Base-by-base conservation (phyloP, 305 asterid genomes). In the Fraxinus greggii region DNA sequence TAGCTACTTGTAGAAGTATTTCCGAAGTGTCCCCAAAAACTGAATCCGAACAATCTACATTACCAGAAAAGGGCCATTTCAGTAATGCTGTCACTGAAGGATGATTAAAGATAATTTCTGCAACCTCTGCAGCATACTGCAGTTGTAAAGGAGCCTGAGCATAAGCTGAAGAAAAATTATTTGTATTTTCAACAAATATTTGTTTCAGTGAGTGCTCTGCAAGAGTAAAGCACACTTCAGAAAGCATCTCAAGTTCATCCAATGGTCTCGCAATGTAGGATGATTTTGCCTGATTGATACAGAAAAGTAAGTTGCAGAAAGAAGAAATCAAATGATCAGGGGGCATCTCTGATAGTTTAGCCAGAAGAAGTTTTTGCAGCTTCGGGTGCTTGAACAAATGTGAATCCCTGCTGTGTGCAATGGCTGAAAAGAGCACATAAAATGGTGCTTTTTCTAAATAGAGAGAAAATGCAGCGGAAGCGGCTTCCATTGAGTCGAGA, bases 231-330 rank as follows among this genome's bases (percentile, higher is more conserved):
- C 94, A 92, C 80, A 78, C 78, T 84, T 91, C 93, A 83, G 90
- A 90, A 88, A 87, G 88, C 86, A 80, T 76, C 85, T 90, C 91
- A 59, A 93, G 89, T 83, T 90, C 91, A 79, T 80, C 88, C 76
- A 59, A 83, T 54, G 89, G 83, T 79, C 84, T 84, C 73, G 61
- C 80, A 82, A 83, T 82, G 83, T 82, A 81, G 83, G 88, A 88
- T 80, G 84, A 90, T 75, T 88, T 90, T 63, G 89, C 86, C 54
- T 91, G 90, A 83, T 88, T 87, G 36, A 93, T 87, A 92, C 93
- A 91, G 86, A 91, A 93, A 75, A 96, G 93, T 29, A 94, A 86
- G 83, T 90, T 90, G 91, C 90, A 86, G 65, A 96, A 82, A 75
- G 94, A 87, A 86, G 95, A 90, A 86, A 94, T 63, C 85, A 92